Evolutionary conservation across 208 protist genomes (phyloP).

Genomic region (Leishmania lainsoni): DNA sequence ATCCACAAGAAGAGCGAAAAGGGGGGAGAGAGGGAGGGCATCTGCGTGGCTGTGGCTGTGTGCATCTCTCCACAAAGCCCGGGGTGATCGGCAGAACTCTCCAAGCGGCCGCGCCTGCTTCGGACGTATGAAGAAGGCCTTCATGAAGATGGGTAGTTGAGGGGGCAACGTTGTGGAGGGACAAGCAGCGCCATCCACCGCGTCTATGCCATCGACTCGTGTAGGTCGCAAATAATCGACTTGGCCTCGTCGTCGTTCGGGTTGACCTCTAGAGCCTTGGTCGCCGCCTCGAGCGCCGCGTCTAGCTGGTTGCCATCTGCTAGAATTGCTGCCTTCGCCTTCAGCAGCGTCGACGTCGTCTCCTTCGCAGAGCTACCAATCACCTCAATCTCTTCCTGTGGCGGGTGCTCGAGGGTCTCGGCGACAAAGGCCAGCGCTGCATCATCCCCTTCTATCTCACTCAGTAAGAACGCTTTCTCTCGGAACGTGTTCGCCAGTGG

Average conservation of each 20-base stretch:
- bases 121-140: background rate
- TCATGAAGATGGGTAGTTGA: background rate
- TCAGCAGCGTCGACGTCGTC: slow-evolving; percentile 69
- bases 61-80: background rate
- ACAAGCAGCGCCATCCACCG: background rate
- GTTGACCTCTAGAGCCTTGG: slow-evolving; percentile 57
- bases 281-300: slow-evolving; percentile 67
- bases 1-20: background rate
- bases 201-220: slow-evolving; percentile 35
- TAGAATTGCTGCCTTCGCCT: slow-evolving; percentile 89
- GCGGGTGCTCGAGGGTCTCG: slow-evolving; percentile 63
- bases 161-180: background rate
- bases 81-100: background rate
- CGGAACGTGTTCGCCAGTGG: slow-evolving; percentile 73
- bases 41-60: too few relatives aligned
- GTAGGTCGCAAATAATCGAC: slow-evolving; percentile 66
- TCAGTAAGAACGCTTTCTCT: slow-evolving; percentile 89
- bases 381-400: slow-evolving; percentile 85
- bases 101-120: background rate
- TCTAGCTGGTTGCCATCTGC: slow-evolving; percentile 72
- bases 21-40: background rate
- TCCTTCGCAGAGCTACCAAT: slow-evolving; percentile 46
- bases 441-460: slow-evolving; percentile 75
- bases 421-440: slow-evolving; percentile 77
- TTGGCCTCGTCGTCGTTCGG: slow-evolving; percentile 76